A percentile compares a stretch with the other conserved stretches of the same genome.
These are phyloP conservation scores for Nicotiana knightiana DNA, from an alignment of 257 asterid species.

Conservation along the genomic window DNA sequence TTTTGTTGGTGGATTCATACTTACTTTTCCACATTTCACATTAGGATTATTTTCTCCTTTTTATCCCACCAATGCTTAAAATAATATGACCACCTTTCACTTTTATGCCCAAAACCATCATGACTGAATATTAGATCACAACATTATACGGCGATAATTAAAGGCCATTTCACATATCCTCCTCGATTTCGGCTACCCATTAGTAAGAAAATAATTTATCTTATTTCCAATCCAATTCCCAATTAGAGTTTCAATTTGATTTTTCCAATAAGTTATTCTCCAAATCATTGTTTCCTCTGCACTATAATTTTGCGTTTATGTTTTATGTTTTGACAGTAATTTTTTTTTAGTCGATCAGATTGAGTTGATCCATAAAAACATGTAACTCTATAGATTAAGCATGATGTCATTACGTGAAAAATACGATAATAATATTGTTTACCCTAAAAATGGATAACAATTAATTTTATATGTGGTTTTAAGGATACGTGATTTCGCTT, in stretches of 20 bases:
- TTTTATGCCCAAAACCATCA: background rate
- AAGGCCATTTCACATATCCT: background rate
- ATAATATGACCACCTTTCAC: background rate
- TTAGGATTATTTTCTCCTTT: background rate
- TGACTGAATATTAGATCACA: background rate
- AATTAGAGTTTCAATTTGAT: background rate
- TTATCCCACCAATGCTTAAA: slow-evolving; percentile 2
- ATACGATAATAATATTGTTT: background rate
- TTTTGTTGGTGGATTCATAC: slow-evolving; percentile 5
- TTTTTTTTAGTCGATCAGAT: background rate
- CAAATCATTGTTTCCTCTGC: background rate
- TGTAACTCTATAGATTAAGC: background rate
- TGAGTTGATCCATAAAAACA: background rate
- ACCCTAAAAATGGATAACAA: no score
- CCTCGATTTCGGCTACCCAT: background rate
- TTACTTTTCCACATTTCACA: slow-evolving; percentile 8
- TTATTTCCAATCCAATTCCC: background rate
- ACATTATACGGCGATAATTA: background rate
- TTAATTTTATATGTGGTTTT: no score
- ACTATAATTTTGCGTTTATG: background rate
- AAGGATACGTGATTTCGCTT: no score
- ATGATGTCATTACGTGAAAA: background rate
- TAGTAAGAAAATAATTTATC: background rate
- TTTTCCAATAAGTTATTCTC: background rate
- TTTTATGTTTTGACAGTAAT: background rate